phyloP scores from a whole-genome alignment of 1,139 yeast genomes.

The Protomyces macrosporus region DNA sequence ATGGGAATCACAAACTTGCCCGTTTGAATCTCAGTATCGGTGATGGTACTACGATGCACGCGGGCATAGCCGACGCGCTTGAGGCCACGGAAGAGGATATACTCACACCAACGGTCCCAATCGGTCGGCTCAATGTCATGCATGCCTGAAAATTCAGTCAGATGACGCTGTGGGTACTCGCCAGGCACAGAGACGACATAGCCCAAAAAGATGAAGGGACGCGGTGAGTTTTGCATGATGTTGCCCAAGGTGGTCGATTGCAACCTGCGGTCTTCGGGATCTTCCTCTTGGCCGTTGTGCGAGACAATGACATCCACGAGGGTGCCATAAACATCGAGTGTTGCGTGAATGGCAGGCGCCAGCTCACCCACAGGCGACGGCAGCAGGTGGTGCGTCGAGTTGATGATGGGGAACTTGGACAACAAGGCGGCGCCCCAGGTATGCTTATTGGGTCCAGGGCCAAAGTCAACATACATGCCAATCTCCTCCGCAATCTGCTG shows the following conservation, averaged over 20 bases:
- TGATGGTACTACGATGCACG: constrained; percentile 84
- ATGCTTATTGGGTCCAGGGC: constrained; percentile 96
- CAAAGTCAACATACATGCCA: constrained; percentile 91
- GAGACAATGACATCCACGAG: constrained; percentile 85
- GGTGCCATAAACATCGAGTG: constrained; percentile 83
- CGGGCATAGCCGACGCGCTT: constrained; percentile 91
- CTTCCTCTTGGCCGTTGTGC: constrained; percentile 98
- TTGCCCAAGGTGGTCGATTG: constrained; percentile 74
- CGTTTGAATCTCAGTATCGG: constrained; percentile 93
- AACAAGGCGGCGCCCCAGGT: constrained; percentile 96
- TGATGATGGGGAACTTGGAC: constrained; percentile 87
- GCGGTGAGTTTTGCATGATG: constrained; percentile 69
- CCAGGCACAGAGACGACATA: constrained; percentile 76
- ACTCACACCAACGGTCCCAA: constrained; percentile 98
- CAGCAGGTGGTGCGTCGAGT: constrained; percentile 81
- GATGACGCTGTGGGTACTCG: constrained; percentile 90
- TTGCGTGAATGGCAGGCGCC: constrained; percentile 97
- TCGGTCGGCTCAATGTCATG: constrained; percentile 88
- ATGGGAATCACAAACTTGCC: constrained; percentile 67
- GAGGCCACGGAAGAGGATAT: constrained; percentile 78
- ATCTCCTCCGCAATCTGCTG: constrained; percentile 87
- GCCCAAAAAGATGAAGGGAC: constrained; percentile 78
- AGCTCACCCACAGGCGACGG: constrained; percentile 97
- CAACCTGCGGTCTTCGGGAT: constrained; percentile 81
- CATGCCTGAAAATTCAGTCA: constrained; percentile 77